These are phyloP conservation scores for Discostella stelligera DNA, from an alignment of 352 stramenopile species.

Conservation along the genomic window DNA sequence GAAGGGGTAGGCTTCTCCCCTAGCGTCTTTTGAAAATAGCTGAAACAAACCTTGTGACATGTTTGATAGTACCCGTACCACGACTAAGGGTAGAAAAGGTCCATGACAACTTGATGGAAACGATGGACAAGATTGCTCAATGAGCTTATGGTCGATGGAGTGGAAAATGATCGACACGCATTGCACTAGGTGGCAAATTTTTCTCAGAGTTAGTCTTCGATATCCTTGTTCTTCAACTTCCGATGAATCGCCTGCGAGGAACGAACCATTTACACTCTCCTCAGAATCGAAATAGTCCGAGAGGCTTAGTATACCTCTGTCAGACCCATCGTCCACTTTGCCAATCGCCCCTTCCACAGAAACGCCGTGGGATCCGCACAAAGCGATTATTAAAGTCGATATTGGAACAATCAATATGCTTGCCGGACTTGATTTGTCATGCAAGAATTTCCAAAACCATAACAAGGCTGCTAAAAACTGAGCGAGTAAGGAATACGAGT, in stretches of 20 bases:
- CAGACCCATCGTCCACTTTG: constrained; percentile 15
- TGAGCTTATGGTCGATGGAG: constrained; percentile 53
- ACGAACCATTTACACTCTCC: constrained; percentile 61
- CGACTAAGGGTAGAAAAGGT: constrained; percentile 66
- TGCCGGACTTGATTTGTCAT: constrained; percentile 31
- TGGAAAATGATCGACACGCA: constrained; percentile 65
- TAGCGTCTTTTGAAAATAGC: constrained; percentile 64
- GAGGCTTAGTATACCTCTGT: constrained; percentile 34
- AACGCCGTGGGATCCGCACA: constrained; percentile 63
- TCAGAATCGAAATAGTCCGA: constrained; percentile 80
- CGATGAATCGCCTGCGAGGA: constrained; percentile 32
- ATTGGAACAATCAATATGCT: constrained; percentile 55
- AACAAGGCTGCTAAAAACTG: constrained; percentile 55
- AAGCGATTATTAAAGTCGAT: constrained; percentile 54
- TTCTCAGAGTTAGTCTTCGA: constrained; percentile 51
- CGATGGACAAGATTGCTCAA: constrained; percentile 21
- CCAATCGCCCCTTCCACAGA: constrained; percentile 26
- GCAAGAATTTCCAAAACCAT: constrained; percentile 67
- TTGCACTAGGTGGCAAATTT: constrained; percentile 69
- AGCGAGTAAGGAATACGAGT: constrained; percentile 18
- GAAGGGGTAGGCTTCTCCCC: constrained; percentile 61
- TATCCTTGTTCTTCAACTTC: constrained; percentile 19
- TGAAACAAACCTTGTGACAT: constrained; percentile 69
- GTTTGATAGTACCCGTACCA: constrained; percentile 60
- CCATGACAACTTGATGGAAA: constrained; percentile 45